Conservation (phyloP, 176 grass and related monocot genomes). For the Panicum miliaceum region DNA sequence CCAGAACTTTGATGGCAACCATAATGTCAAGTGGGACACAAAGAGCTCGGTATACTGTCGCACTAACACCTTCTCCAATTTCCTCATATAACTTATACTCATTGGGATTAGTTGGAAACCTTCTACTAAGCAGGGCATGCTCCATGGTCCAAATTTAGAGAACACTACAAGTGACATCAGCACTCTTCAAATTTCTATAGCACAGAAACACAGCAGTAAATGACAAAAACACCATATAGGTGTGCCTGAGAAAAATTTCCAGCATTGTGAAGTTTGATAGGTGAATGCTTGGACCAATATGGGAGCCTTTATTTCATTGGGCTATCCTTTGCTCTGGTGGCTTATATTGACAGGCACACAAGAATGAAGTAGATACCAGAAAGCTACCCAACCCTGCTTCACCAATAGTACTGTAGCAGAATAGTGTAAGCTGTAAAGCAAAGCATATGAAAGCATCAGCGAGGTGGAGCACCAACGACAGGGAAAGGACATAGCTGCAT, state of each 20-base stretch:
- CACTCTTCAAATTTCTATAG: conserved; percentile 31
- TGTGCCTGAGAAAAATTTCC: conserved; percentile 34
- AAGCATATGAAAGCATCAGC: conserved; percentile 17
- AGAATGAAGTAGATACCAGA: conserved; percentile 12
- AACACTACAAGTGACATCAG: conserved; percentile 20
- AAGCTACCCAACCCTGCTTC: conserved; percentile 25
- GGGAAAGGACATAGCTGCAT: not conserved
- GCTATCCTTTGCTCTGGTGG: conserved; percentile 18
- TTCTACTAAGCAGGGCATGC: conserved; percentile 33
- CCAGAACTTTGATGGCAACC: conserved; percentile 97
- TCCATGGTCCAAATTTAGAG: conserved; percentile 58
- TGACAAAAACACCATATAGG: conserved; percentile 43
- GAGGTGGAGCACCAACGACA: not conserved
- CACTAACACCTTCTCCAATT: conserved; percentile 97
- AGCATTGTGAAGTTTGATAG: conserved; percentile 31
- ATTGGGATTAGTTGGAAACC: conserved; percentile 70
- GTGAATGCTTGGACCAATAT: not conserved
- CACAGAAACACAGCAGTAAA: conserved; percentile 23
- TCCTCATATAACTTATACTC: conserved; percentile 95
- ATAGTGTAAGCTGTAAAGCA: conserved; percentile 46
- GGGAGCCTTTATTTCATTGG: conserved; percentile 25
- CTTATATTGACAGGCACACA: conserved; percentile 4
- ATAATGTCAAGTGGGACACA: conserved; percentile 79
- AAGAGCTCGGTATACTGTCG: conserved; percentile 81
- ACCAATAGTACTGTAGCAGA: conserved; percentile 18